phyloP scores from a whole-genome alignment of 371 early-diverging fungal species.

The Mucor lusitanicus region DNA sequence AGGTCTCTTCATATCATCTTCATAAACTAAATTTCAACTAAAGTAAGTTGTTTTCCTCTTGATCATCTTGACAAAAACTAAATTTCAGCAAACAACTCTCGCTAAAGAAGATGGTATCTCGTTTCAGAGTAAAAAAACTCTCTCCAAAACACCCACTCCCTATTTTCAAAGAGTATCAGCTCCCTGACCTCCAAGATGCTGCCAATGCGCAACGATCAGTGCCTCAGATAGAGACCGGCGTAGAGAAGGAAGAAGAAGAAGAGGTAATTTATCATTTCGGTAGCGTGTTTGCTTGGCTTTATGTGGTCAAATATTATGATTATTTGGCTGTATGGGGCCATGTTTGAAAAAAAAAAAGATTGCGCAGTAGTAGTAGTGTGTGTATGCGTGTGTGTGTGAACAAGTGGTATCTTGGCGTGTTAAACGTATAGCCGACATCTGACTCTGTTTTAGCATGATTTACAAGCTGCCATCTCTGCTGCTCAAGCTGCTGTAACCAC shows the following conservation, averaged over 20 bases:
- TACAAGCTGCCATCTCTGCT: slow-evolving; percentile 90
- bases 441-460: slow-evolving; percentile 61
- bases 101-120: slow-evolving; percentile 55
- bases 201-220: slow-evolving; percentile 74
- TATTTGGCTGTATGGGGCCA: neutral
- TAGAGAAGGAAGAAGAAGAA: slow-evolving; percentile 75
- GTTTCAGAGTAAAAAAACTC: slow-evolving; percentile 91
- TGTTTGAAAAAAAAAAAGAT: neutral
- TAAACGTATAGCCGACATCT: slow-evolving; percentile 7
- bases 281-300: neutral
- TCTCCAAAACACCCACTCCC: slow-evolving; percentile 83
- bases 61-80: slow-evolving; percentile 7
- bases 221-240: slow-evolving; percentile 72
- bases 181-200: slow-evolving; percentile 83
- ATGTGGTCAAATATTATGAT: neutral
- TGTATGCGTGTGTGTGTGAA: neutral
- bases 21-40: neutral
- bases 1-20: neutral
- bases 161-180: slow-evolving; percentile 79
- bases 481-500: slow-evolving; percentile 71
- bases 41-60: slow-evolving; percentile 5
- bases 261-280: slow-evolving; percentile 44
- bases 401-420: neutral
- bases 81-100: neutral
- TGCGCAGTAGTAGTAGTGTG: slow-evolving; percentile 8